These are phyloP conservation scores for Rhodosporidiobolus sp. DNA, from an alignment of 768 basidiomycete species.

Conservation along the genomic window DNA sequence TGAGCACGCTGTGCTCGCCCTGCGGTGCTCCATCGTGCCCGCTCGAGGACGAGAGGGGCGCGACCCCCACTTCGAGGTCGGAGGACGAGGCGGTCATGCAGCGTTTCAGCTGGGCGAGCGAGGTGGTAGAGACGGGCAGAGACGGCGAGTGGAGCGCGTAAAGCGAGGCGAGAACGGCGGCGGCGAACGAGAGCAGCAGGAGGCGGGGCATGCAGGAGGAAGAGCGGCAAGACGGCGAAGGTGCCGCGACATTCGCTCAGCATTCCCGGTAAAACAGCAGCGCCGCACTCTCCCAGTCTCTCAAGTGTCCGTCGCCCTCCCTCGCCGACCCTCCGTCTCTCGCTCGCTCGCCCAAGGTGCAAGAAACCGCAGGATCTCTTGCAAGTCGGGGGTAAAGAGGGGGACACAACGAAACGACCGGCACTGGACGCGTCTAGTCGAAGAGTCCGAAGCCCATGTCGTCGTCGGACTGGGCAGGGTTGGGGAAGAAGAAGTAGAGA, in stretches of 20 bases:
- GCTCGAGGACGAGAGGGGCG: too few species aligned
- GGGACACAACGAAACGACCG: background rate
- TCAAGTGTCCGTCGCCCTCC: too few species aligned
- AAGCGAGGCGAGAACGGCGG: constrained; percentile 3
- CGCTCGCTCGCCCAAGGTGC: background rate
- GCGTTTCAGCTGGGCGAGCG: background rate
- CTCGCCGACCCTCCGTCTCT: too few species aligned
- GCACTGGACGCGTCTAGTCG: constrained; percentile 12
- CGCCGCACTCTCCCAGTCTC: too few species aligned
- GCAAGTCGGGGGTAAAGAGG: constrained; percentile 1
- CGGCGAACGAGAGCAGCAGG: background rate
- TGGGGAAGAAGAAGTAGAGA: too few species aligned
- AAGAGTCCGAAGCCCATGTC: constrained; percentile 34
- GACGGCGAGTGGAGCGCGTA: constrained; percentile 10
- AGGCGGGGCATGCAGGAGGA: constrained; percentile 12
- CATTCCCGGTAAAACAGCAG: too few species aligned
- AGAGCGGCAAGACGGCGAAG: background rate
- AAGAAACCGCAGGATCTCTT: background rate
- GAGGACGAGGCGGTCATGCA: background rate
- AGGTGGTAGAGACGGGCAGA: background rate
- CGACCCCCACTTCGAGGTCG: background rate
- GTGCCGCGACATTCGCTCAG: too few species aligned
- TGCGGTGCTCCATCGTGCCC: background rate
- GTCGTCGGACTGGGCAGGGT: constrained; percentile 10
- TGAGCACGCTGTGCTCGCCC: background rate